Percentiles rank a stretch among this genome's conserved stretches.
These are phyloP conservation scores for Centrapalus pauciflorus DNA, from an alignment of 129 eudicot genomes.

Conservation along the genomic window DNA sequence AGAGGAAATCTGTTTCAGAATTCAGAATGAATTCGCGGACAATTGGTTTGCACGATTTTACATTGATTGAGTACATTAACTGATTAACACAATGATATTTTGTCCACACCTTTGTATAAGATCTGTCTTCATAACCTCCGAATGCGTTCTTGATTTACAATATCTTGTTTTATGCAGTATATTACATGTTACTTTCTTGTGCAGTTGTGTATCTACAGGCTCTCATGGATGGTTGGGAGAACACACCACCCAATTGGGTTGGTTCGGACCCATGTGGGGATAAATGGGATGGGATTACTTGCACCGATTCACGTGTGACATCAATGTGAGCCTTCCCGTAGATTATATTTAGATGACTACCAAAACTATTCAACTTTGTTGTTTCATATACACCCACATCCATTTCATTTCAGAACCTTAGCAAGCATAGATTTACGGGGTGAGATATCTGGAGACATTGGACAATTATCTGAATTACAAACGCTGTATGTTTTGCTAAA, in stretches of 20 bases:
- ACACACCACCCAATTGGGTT: slow-evolving; percentile 68
- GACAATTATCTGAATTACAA: slow-evolving; percentile 54
- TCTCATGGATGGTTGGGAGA: slow-evolving; percentile 48
- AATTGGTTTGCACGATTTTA: too few relatives aligned
- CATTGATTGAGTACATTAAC: background rate
- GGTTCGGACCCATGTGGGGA: slow-evolving; percentile 62
- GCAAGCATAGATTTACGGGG: slow-evolving; percentile 51
- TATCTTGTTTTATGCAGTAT: background rate
- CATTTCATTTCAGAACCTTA: slow-evolving; percentile 51
- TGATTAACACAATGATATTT: background rate
- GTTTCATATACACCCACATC: background rate
- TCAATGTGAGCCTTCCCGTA: slow-evolving; percentile 45
- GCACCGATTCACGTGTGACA: slow-evolving; percentile 56
- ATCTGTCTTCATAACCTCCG: background rate
- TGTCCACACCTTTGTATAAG: background rate
- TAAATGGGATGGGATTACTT: slow-evolving; percentile 64
- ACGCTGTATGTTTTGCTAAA: slow-evolving; percentile 48
- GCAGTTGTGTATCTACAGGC: slow-evolving; percentile 52
- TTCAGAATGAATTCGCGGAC: background rate
- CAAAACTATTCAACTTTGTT: background rate
- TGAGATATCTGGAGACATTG: slow-evolving; percentile 61
- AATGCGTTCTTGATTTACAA: background rate
- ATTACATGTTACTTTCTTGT: background rate
- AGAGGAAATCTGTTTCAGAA: background rate
- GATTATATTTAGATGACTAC: background rate